Evolutionary conservation across 1,284 basidiomycete genomes (phyloP), one percentile per base, ranked within the genome.

Genomic region (Coriolopsis trogii): DNA sequence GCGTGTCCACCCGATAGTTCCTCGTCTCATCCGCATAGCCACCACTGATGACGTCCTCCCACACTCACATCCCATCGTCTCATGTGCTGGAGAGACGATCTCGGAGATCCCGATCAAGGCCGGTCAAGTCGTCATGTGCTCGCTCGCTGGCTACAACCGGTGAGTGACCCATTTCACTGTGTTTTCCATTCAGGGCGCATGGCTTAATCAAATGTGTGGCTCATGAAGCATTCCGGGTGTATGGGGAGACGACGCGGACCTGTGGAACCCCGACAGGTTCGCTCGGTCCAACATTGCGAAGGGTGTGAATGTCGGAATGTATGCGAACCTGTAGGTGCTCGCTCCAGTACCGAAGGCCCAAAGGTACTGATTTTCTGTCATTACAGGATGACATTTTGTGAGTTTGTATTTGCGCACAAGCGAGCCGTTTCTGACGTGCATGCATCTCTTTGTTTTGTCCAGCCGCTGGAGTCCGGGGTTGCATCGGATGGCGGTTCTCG

Each of bases 211-310:
- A 23, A 16, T 42, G 59, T n/a, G 10, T 7, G 20, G 15, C 21
- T 31, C 62, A 40, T 29, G 38, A 36, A 18, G n/a, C 25, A 6
- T 66, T 9, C 59, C 61, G 13, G 58, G 66, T 1, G 59, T 82
- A 1, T 84, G 77, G 68, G 80, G 80, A 0, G 63, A 70, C n/a
- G 77, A 83, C 55, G 73, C 80, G 20, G 43, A 42, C 20, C 28
- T 25, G 9, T 15, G 41, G 41, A 42, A 42, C 29, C 41, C 41
- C 4, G 41, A 42, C 10, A 28, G 41, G 12, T 42, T 42, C 18
- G 12, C 10, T 13, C 12, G 29, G 23, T 20, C n/a, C 3, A 29
- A 16, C 25, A 28, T 10, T n/a, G 25, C n/a, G 9, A 42, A 42
- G 29, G 28, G 23, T 13, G 23, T 21, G 41, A 42, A 31, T 21